Evolutionary conservation across 768 basidiomycete species (phyloP), one percentile per base, ranked within the genome.

Genomic region (Hebeloma cylindrosporum): DNA sequence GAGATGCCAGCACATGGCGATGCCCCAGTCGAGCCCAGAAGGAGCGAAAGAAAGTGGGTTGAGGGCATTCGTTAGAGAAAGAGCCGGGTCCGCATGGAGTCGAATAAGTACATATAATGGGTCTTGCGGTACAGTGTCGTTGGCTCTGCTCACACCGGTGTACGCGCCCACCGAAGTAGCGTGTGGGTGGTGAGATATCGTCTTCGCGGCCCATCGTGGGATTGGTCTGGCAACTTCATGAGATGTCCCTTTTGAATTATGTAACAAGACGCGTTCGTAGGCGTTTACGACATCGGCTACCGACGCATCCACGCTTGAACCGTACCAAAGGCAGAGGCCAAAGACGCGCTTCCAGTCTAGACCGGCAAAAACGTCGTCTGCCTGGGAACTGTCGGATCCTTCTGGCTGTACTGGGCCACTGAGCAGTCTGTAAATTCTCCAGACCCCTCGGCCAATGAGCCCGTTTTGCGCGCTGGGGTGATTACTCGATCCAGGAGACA

Each of bases 341-440:
- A 98, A 89, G 1, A 85, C 84, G 14, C 93, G 81, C 62, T 93
- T 94, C 96, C 96, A 99, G 60, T 96, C 94, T 41, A 97, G 65
- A 0, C 80, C 87, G 40, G 82, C 70, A 13, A 81, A 72, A 4
- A 96, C 70, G 43, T 79, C 58, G 18, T 62, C 65, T 11, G 51
- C 61, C 5, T 57, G 51, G n/a, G 77, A 48, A 66, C 72, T 38
- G 76, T 58, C 81, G 32, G 77, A 72, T 7, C 84, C 71, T 5
- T 80, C 62, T 48, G 79, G 75, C 47, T 82, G 74, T 33, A 87
- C 74, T 23, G 67, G 49, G 7, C 96, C 96, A 16, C 85, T 83
- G 8, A 98, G 74, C 7, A 97, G 65, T 9, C 88, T 85, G 58
- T 95, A 95, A 16, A 95, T 69, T 58, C 82, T 88, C 56, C 88